Percentiles rank a stretch among this genome's conserved stretches.
phyloP scores from a whole-genome alignment of 2,329 filamentous ascomycete species.

The Fusarium gaditjirri region DNA sequence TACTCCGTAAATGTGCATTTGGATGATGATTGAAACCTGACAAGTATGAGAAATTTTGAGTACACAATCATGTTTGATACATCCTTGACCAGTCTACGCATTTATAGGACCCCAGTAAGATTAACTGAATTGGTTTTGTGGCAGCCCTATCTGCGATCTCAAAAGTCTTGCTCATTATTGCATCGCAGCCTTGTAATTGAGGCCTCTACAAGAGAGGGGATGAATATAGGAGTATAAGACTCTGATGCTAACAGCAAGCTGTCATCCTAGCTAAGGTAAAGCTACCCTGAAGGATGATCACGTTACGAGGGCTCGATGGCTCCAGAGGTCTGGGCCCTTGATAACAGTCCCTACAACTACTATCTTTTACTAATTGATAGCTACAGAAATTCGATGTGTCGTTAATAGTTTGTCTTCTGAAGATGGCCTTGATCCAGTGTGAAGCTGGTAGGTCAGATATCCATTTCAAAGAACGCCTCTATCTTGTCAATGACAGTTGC shows the following conservation, averaged over 20 bases:
- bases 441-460: not conserved
- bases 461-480: not conserved
- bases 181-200: not conserved
- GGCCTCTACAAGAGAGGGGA: not conserved
- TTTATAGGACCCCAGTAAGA: no score
- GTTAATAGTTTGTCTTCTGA: not conserved
- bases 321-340: not conserved
- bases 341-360: not conserved
- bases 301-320: not conserved
- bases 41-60: not conserved
- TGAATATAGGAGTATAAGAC: no score
- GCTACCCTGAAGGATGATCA: not conserved
- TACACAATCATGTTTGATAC: not conserved
- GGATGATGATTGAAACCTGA: no score
- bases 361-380: no score
- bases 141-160: not conserved
- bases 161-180: not conserved
- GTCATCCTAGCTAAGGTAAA: no score
- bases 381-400: not conserved
- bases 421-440: accelerated
- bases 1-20: no score
- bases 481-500: not conserved
- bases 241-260: no score
- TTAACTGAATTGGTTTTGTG: not conserved
- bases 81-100: not conserved